phyloP scores from a whole-genome alignment of 495 filamentous ascomycete genomes.

The Xylaria grammica region DNA sequence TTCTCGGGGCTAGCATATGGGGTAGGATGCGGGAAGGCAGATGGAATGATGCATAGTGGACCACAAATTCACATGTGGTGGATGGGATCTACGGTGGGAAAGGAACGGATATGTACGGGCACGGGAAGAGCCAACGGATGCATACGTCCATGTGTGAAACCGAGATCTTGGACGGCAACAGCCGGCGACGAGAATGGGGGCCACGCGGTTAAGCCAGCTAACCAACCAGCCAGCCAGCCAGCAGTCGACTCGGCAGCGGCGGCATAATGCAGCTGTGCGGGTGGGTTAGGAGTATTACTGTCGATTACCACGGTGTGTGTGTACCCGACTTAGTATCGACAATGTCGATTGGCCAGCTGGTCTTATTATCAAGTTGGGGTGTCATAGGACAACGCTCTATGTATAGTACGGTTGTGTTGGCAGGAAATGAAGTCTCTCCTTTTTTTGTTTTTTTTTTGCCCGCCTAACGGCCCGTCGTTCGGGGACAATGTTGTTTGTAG shows the following conservation, averaged over 20 bases:
- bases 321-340: constrained; percentile 16
- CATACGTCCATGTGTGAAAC: constrained; percentile 27
- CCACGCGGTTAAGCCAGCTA: constrained; percentile 10
- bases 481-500: constrained; percentile 18
- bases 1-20: constrained; percentile 2
- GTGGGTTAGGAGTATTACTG: constrained; percentile 21
- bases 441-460: not conserved
- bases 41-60: constrained; percentile 22
- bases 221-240: constrained; percentile 9
- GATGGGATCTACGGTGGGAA: constrained; percentile 25
- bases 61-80: constrained; percentile 16
- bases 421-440: constrained; percentile 1
- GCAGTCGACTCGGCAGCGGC: constrained; percentile 17
- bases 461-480: not conserved
- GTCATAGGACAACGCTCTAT: not conserved
- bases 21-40: constrained; percentile 26
- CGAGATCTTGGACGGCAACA: constrained; percentile 26
- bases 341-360: not conserved
- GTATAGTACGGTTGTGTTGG: constrained; percentile 19
- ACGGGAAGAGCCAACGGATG: constrained; percentile 27
- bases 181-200: constrained; percentile 21
- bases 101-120: constrained; percentile 26
- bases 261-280: constrained; percentile 22
- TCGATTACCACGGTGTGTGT: not conserved
- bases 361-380: too few relatives aligned